Base-by-base conservation (phyloP, 768 basidiomycete genomes). In the Dentipellis sp. region DNA sequence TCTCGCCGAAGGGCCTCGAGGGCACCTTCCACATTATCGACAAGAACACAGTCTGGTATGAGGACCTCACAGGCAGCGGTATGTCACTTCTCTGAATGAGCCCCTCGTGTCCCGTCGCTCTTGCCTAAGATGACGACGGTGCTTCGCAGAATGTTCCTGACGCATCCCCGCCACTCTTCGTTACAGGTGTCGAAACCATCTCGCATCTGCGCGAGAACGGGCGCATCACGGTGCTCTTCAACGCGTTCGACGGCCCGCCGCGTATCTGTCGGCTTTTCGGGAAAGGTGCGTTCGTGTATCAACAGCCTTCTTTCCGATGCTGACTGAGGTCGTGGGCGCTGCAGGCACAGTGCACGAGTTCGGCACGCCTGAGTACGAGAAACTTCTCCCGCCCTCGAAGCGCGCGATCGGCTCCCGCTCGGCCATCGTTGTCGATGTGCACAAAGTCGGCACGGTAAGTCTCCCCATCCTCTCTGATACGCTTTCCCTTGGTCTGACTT, bases 31-130 rank as follows among this genome's bases (percentile, higher is more conserved):
- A 83, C 61, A 64, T 86, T 58, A 71, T 77, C 14, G 71, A 79
- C 55, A 67, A 75, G 17, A 78, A 72, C 42, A 70, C 67, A 48
- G 81, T 83, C 2, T 88, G 86, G 86, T 88, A 88, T 59, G 84
- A 88, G 63, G 86, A 88, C 64, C 72, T 86, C 47, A 82, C 80
- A 17, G 86, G 86, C 9, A 82, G 83, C 58, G 84, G 84, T 83
- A 57, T 42, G 75, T 71, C n/a, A 23, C 11, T 12, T 52, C 37
- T 23, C 34, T 54, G 3, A 19, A n/a, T 36, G 19, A 56, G 46
- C 46, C 6, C 35, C 37, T n/a, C 21, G 19, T 37, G 17, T 50
- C n/a, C 29, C 29, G 29, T 29, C 29, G 29, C 29, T 29, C 6
- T 6, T 29, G 29, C 29, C 29, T 6, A 3, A 29, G 29, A 29